Evolutionary conservation across 805 yeast species (phyloP), one percentile per base, ranked within the genome.

Genomic region (Kuraishia floccosa): DNA sequence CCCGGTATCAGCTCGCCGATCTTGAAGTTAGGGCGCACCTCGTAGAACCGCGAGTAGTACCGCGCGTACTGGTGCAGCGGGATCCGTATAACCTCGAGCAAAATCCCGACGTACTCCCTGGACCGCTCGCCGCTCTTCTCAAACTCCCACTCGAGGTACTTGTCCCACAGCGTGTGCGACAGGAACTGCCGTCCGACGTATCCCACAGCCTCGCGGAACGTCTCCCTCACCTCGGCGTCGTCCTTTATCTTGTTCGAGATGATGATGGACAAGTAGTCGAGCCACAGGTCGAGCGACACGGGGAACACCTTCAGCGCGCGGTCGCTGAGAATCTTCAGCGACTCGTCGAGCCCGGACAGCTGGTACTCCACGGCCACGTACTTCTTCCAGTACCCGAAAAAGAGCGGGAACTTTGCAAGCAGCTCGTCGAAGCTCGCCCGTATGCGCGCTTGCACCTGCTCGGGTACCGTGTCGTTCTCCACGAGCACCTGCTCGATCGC

Each of bases 1-100:
- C 39, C 36, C 2, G 54, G 39, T 1, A 59, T 49, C 16, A 58
- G 35, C 30, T 54, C 58, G 6, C 42, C 39, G 3, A 57, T 39
- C 33, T 57, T 31, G 46, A 56, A 55, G 19, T 51, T 45, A 30
- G 59, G 55, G 37, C 48, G 45, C 37, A 60, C 38, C 39, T 59
- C 58, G 36, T 57, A 43, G 45, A 72, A 52, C 44, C 62, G 47
- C 57, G 60, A 74, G 44, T 71, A 81, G 49, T 78, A 89, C 39
- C 69, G 73, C 0, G 96, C 78, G 49, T 85, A 87, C 44, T 86
- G 94, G 52, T 89, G 89, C 27, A 89, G 53, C 0, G 97, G 97
- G 3, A 82, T 58, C 25, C 47, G 46, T 24, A 73, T 50, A 28
- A 76, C 52, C 35, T 57, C 55, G 18, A 64, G 42, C 34, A 76